These are phyloP conservation scores for Apiotrichum laibachii DNA, from an alignment of 1,284 basidiomycete species.

Conservation along the genomic window DNA sequence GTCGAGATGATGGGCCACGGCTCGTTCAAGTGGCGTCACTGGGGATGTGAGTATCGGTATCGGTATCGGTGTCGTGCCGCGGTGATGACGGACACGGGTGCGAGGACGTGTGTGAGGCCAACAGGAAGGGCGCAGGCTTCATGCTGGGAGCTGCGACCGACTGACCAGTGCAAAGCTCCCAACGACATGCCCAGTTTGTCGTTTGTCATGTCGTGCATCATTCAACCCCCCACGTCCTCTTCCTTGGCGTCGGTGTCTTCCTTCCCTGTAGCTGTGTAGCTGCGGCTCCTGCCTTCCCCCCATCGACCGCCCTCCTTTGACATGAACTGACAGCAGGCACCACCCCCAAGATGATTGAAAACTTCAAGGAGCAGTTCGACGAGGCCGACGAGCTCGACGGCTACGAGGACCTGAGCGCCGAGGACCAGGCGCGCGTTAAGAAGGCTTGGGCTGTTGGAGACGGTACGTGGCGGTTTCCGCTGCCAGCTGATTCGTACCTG, in stretches of 20 bases:
- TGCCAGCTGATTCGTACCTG: no score
- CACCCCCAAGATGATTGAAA: slow-evolving; percentile 65
- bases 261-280: no score
- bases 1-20: slow-evolving; percentile 71
- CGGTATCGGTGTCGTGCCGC: not conserved
- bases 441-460: slow-evolving; percentile 70
- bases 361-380: slow-evolving; percentile 65
- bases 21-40: slow-evolving; percentile 58
- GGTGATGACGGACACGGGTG: not conserved
- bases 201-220: no score
- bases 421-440: slow-evolving; percentile 58
- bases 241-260: no score
- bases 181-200: no score
- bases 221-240: no score
- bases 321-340: slow-evolving; percentile 71
- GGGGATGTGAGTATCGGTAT: slow-evolving; percentile 37
- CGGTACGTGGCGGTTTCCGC: slow-evolving; percentile 20
- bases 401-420: slow-evolving; percentile 45
- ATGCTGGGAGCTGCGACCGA: no score
- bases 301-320: no score
- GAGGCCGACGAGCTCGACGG: slow-evolving; percentile 57
- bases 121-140: no score
- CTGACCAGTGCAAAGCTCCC: no score
- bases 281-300: no score
- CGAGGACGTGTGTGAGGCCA: no score